phyloP scores from a whole-genome alignment of 2,329 filamentous ascomycete genomes.

The Diatrype stigma region DNA sequence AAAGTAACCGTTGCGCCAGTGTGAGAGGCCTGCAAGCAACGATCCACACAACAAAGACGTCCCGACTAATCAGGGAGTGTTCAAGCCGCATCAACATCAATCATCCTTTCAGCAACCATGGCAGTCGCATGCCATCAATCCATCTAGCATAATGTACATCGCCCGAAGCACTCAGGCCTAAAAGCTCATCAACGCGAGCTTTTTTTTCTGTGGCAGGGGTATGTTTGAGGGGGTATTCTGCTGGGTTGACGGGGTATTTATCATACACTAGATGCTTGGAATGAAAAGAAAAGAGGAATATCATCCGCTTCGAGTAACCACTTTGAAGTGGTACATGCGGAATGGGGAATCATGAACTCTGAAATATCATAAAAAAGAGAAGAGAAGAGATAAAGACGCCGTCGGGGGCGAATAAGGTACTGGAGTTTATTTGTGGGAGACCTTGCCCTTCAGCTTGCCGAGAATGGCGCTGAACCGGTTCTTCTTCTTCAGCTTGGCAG shows the following conservation, averaged over 20 bases:
- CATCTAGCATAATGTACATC: neutral
- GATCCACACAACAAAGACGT: too few relatives aligned
- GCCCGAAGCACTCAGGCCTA: neutral
- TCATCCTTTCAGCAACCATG: neutral
- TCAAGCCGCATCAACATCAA: too few relatives aligned
- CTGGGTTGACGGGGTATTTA: neutral
- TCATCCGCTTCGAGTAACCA: neutral
- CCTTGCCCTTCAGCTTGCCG: conserved; percentile 49
- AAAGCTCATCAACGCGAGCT: neutral
- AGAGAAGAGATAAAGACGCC: neutral
- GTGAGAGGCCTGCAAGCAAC: too few relatives aligned
- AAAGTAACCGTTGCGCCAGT: too few relatives aligned
- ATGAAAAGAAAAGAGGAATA: neutral
- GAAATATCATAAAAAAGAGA: conserved; percentile 7
- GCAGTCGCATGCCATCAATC: neutral
- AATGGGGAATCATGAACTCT: neutral
- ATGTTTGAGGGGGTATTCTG: neutral
- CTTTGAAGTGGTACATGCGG: neutral
- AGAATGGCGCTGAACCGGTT: conserved; percentile 61
- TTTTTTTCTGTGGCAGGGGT: neutral
- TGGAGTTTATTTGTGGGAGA: conserved; percentile 28
- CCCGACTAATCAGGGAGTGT: too few relatives aligned
- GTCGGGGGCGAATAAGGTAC: conserved; percentile 12
- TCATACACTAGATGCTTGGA: neutral
- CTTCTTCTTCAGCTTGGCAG: conserved; percentile 52